A percentile compares a stretch with the other conserved stretches of the same genome.
These are phyloP conservation scores for Avena atlantica DNA, from an alignment of 176 grass and related monocot species.

Conservation along the genomic window DNA sequence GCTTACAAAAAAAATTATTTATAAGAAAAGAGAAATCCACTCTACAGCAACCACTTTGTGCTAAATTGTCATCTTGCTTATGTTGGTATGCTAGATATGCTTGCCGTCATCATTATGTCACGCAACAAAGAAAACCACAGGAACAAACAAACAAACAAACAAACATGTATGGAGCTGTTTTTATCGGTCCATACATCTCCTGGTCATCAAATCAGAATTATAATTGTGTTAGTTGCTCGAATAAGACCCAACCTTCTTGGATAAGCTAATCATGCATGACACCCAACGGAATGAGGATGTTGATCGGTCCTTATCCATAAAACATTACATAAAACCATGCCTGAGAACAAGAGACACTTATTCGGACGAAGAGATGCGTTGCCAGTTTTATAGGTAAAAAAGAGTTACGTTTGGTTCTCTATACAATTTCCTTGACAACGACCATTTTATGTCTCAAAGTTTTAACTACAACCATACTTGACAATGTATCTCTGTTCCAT, in stretches of 20 bases:
- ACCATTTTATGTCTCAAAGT: no score
- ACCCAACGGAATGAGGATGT: background rate
- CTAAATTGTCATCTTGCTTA: background rate
- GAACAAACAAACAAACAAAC: background rate
- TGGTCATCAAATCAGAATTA: background rate
- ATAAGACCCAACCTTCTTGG: constrained; percentile 1
- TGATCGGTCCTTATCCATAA: background rate
- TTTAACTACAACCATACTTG: no score
- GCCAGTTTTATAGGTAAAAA: no score
- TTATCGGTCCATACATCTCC: background rate
- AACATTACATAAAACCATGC: no score
- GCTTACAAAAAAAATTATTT: background rate
- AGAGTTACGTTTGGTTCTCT: no score
- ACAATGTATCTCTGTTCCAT: no score
- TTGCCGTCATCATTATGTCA: background rate
- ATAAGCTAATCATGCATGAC: constrained; percentile 30
- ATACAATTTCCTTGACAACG: no score
- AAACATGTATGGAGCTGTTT: background rate
- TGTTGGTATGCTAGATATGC: background rate
- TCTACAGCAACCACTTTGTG: background rate
- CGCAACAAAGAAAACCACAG: background rate
- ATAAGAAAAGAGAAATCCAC: background rate
- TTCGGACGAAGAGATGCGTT: no score
- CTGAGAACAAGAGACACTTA: no score
- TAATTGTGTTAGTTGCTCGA: constrained; percentile 16